phyloP scores from a whole-genome alignment of 768 basidiomycete species.

The Calocybe cyanea region DNA sequence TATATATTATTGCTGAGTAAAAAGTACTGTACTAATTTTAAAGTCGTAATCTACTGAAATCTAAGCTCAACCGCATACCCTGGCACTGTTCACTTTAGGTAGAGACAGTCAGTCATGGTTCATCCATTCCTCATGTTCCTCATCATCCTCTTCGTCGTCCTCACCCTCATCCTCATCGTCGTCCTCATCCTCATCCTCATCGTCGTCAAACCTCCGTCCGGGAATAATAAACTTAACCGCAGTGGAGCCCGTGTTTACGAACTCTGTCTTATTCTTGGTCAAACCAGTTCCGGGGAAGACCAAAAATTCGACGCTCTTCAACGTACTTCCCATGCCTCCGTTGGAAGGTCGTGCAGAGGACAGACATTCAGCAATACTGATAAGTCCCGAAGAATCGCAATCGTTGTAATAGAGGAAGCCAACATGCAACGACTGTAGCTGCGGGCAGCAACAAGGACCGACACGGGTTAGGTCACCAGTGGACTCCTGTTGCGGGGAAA shows the following conservation, averaged over 20 bases:
- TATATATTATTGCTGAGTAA: too few species aligned
- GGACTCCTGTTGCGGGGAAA: conserved; percentile 18
- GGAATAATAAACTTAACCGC: too few species aligned
- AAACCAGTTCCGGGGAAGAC: neutral
- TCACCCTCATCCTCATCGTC: too few species aligned
- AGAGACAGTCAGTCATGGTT: too few species aligned
- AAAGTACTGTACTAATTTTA: too few species aligned
- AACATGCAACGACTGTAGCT: conserved; percentile 26
- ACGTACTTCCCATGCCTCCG: conserved; percentile 17
- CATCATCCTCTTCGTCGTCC: conserved; percentile 13
- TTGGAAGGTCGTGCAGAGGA: conserved; percentile 20
- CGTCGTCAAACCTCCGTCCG: too few species aligned
- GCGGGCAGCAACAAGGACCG: conserved; percentile 28
- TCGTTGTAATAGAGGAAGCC: conserved; percentile 18
- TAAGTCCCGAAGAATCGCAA: conserved; percentile 20
- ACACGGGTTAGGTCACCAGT: conserved; percentile 6
- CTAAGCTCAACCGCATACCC: too few species aligned
- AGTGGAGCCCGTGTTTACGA: too few species aligned
- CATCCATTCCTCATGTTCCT: conserved; percentile 12
- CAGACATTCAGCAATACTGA: conserved; percentile 24
- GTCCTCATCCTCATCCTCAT: conserved; percentile 18
- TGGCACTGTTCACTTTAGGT: too few species aligned
- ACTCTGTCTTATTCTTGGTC: conserved; percentile 10
- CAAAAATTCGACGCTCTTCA: conserved; percentile 27
- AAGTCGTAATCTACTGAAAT: too few species aligned